Conservation (phyloP, 2,329 filamentous ascomycete species). For the Alternaria consortialis region DNA sequence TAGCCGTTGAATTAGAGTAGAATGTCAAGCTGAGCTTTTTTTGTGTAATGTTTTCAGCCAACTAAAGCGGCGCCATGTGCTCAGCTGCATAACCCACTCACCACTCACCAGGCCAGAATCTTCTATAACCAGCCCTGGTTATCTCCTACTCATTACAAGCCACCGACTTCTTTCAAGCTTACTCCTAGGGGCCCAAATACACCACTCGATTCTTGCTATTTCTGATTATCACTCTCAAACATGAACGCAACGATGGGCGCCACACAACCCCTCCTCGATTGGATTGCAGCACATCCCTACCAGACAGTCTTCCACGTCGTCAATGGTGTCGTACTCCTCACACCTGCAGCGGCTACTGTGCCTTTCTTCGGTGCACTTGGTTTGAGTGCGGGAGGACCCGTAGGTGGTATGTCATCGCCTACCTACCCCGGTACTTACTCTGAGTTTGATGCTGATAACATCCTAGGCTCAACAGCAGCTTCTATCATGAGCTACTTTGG, state of each 20-base stretch:
- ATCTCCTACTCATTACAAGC: neutral
- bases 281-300: conserved; percentile 35
- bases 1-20: neutral
- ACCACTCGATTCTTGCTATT: neutral
- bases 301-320: conserved; percentile 36
- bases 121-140: neutral
- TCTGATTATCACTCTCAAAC: neutral
- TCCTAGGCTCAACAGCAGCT: conserved; percentile 32
- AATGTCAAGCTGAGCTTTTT: neutral
- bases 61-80: conserved; percentile 7
- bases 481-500: conserved; percentile 30
- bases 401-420: conserved; percentile 25
- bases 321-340: conserved; percentile 33
- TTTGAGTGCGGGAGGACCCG: conserved; percentile 32
- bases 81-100: neutral
- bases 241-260: conserved; percentile 6
- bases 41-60: conserved; percentile 1
- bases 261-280: conserved; percentile 21
- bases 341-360: conserved; percentile 32
- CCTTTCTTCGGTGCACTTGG: conserved; percentile 35
- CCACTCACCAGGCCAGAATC: neutral
- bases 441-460: neutral
- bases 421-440: neutral
- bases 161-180: neutral
- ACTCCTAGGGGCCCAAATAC: neutral